Conservation (phyloP, 2,329 filamentous ascomycete genomes). For the Lasiodiplodia hormozganensis region DNA sequence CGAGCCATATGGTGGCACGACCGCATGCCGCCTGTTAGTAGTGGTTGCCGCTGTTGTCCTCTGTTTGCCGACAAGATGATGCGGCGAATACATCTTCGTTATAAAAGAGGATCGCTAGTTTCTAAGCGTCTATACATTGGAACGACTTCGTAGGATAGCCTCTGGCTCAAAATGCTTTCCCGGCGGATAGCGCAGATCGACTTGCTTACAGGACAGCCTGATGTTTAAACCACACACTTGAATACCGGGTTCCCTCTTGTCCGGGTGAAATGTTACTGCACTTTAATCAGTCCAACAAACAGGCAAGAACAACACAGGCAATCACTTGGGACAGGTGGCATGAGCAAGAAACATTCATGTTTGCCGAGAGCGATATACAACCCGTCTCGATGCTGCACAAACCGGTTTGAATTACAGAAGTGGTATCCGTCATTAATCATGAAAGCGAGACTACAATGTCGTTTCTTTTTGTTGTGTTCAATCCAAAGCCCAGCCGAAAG, state of each 20-base stretch:
- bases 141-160: neutral
- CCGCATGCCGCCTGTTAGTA: neutral
- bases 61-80: fast-evolving
- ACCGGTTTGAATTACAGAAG: neutral
- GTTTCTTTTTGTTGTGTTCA: neutral
- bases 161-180: neutral
- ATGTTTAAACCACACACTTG: neutral
- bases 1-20: constrained; percentile 4
- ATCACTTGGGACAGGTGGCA: too few species aligned
- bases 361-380: neutral
- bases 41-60: neutral
- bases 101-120: neutral
- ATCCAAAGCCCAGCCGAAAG: neutral
- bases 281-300: neutral
- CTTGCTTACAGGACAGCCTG: neutral
- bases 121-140: neutral
- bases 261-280: neutral
- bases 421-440: neutral
- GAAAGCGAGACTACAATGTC: neutral
- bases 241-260: neutral
- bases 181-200: neutral
- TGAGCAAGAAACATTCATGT: neutral
- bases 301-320: neutral
- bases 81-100: neutral
- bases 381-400: neutral